These are phyloP conservation scores for Mycogone perniciosa DNA, from an alignment of 2,329 filamentous ascomycete genomes.

Conservation along the genomic window DNA sequence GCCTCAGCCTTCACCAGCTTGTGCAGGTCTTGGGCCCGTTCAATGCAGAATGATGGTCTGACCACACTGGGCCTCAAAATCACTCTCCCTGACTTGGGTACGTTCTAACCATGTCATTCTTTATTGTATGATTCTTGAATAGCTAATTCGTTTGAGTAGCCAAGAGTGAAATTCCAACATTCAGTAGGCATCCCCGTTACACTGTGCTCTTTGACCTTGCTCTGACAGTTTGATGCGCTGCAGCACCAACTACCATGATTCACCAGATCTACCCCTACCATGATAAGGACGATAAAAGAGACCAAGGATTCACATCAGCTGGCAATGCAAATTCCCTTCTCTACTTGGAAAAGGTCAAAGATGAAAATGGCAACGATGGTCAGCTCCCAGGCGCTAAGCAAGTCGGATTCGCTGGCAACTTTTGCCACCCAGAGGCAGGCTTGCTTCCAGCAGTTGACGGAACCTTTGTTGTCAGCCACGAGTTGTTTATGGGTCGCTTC, in stretches of 20 bases:
- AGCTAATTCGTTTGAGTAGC: not conserved
- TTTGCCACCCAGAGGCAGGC: not conserved
- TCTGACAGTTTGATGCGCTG: not conserved
- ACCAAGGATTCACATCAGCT: not conserved
- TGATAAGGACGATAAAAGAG: not conserved
- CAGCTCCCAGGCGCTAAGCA: not conserved
- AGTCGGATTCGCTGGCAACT: not conserved
- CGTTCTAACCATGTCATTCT: not conserved
- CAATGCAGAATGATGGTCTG: not conserved
- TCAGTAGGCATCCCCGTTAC: not conserved
- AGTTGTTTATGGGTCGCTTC: not conserved
- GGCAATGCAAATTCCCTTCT: not conserved
- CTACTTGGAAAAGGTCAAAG: not conserved
- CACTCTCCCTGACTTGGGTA: not conserved
- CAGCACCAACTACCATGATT: not conserved
- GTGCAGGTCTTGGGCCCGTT: not conserved
- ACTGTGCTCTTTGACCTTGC: not conserved
- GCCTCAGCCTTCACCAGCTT: not conserved
- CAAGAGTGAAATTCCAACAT: not conserved
- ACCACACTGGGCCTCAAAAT: not conserved
- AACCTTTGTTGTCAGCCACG: not conserved
- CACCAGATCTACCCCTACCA: slow-evolving; percentile 1
- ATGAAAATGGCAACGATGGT: not conserved
- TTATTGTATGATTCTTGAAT: not conserved
- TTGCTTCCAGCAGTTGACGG: not conserved